Conservation (phyloP, 768 basidiomycete species). For the Flagelloscypha sp. region DNA sequence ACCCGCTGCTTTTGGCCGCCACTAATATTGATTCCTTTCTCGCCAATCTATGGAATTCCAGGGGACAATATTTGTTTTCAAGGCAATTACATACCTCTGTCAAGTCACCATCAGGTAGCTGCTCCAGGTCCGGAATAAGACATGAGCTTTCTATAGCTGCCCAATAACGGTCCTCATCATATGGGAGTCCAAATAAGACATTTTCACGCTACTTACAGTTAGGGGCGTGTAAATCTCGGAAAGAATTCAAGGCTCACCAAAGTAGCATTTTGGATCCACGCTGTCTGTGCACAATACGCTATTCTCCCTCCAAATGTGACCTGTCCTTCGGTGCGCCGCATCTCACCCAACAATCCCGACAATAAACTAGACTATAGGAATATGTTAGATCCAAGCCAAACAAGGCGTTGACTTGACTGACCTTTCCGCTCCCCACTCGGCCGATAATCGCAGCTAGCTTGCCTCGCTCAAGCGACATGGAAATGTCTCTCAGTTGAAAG, state of each 20-base stretch:
- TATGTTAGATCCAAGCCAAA: background rate
- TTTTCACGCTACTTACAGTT: slow-evolving; percentile 52
- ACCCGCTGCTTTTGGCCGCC: slow-evolving; percentile 63
- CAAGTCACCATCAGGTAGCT: slow-evolving; percentile 61
- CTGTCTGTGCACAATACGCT: slow-evolving; percentile 65
- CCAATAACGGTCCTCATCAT: slow-evolving; percentile 62
- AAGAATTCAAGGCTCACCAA: slow-evolving; percentile 42
- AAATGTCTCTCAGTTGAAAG: slow-evolving; percentile 51
- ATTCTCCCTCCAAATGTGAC: slow-evolving; percentile 56
- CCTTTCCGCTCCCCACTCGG: slow-evolving; percentile 61
- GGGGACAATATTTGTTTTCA: slow-evolving; percentile 3
- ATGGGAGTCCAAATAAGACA: slow-evolving; percentile 57
- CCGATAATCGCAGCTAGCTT: slow-evolving; percentile 57
- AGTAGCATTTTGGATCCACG: slow-evolving; percentile 70
- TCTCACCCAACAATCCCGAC: slow-evolving; percentile 63
- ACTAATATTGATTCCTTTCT: slow-evolving; percentile 59
- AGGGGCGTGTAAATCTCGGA: no score
- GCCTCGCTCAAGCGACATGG: slow-evolving; percentile 50
- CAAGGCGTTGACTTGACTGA: slow-evolving; percentile 9
- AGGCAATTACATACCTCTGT: slow-evolving; percentile 48
- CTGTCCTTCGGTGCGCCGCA: slow-evolving; percentile 43
- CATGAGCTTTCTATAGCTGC: slow-evolving; percentile 47
- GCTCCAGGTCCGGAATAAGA: slow-evolving; percentile 55
- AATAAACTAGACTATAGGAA: slow-evolving; percentile 41
- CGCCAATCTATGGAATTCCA: slow-evolving; percentile 42